These are phyloP conservation scores for Acaromyces ingoldii DNA, from an alignment of 1,284 basidiomycete genomes.

Conservation along the genomic window DNA sequence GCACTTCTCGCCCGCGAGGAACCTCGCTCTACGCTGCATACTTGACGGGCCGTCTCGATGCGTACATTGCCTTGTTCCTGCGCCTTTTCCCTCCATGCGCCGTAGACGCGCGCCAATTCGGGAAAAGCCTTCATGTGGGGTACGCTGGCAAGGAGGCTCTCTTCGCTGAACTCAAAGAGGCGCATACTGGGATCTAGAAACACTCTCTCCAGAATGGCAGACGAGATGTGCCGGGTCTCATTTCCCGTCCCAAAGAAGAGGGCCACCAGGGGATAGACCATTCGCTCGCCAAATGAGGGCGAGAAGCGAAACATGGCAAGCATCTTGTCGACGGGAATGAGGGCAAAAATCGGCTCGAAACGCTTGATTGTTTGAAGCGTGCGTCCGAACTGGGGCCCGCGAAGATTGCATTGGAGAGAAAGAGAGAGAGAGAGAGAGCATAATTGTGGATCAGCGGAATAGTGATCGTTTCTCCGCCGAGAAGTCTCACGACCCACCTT, in stretches of 20 bases:
- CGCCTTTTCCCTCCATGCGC: slow-evolving; percentile 56
- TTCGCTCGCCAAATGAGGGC: slow-evolving; percentile 59
- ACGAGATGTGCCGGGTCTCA: slow-evolving; percentile 61
- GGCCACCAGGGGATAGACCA: slow-evolving; percentile 61
- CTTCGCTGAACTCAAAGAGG: slow-evolving; percentile 36
- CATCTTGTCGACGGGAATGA: slow-evolving; percentile 40
- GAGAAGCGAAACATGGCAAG: slow-evolving; percentile 38
- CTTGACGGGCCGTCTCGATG: slow-evolving; percentile 55
- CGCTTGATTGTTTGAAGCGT: slow-evolving; percentile 41
- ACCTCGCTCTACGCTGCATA: slow-evolving; percentile 52
- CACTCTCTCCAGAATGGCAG: slow-evolving; percentile 60
- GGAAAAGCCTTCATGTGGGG: slow-evolving; percentile 55
- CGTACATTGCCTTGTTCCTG: slow-evolving; percentile 55
- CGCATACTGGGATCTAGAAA: slow-evolving; percentile 62
- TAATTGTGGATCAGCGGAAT: neutral
- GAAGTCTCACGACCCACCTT: slow-evolving; percentile 11
- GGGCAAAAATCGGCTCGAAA: slow-evolving; percentile 41
- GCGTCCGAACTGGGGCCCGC: slow-evolving; percentile 24
- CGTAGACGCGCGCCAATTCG: slow-evolving; percentile 56
- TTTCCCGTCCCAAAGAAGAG: slow-evolving; percentile 64
- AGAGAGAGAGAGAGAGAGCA: neutral
- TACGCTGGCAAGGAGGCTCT: slow-evolving; percentile 53
- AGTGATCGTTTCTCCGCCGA: neutral
- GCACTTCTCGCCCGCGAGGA: slow-evolving; percentile 23
- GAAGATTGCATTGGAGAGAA: neutral